Base-by-base conservation (phyloP, 129 eudicot species). In the Arctium lappa region DNA sequence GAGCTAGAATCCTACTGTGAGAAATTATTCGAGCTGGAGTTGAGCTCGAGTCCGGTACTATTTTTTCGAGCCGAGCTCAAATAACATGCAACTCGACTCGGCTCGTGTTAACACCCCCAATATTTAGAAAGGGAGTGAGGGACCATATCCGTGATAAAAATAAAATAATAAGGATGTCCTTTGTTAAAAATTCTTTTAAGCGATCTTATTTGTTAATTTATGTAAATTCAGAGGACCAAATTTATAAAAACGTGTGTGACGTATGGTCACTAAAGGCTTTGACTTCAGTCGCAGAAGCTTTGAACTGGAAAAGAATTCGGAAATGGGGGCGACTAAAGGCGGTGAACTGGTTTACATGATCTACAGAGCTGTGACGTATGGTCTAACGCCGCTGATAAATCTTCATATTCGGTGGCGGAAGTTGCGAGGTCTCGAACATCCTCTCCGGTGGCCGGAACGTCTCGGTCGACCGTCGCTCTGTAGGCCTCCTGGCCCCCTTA, bases 361-460 rank as follows among this genome's bases (percentile, higher is more conserved):
- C n/a, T 93, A 93, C 91, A 88, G 80, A 86, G 83, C 91, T 11
- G 30, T 95, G 5, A 89, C 93, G 5, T 85, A 74, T 75, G 86
- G 88, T 34, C 73, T 95, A 36, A 80, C 97, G 78, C 98, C 98
- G 72, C 32, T 92, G 44, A 72, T 95, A 16, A 83, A 86, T 84
- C 89, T 95, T 71, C 97, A 92, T 76, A 80, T 95, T 53, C 93
- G 92, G 65, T 92, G 91, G 88, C 98, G 98, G 77, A 91, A 63
- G 85, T 84, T 91, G 72, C 97, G 93, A 18, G 89, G 92, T 56
- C 94, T 88, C 72, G 98, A 95, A 60, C 98, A 95, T 83, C 93
- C 89, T 46, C 82, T 82, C 72, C 93, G 98, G 8, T 95, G 97
- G 97, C 93, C 84, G 7, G 98, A 95, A 86, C 97, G 98, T 34